phyloP scores from a whole-genome alignment of 1,139 yeast genomes.

The Pneumocystis oryctolagi region DNA sequence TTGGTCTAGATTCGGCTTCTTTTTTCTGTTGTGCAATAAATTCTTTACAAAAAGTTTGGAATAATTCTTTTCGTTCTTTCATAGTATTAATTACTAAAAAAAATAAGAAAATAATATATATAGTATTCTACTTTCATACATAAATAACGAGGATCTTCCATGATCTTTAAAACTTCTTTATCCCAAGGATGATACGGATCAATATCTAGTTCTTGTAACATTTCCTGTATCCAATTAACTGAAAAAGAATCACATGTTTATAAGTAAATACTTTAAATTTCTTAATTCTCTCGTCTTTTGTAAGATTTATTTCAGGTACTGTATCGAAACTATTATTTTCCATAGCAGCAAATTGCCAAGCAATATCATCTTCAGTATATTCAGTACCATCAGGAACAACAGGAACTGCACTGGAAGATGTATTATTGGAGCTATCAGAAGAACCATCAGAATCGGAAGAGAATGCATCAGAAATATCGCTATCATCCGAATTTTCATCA shows the following conservation, averaged over 20 bases:
- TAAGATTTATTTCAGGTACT: conserved; percentile 13
- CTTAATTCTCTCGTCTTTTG: conserved; percentile 10
- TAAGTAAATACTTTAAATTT: neutral
- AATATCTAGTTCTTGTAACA: conserved; percentile 23
- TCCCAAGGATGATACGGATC: conserved; percentile 38
- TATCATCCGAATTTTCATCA: conserved; percentile 8
- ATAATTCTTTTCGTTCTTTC: conserved; percentile 26
- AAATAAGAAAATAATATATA: neutral
- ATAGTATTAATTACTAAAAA: conserved; percentile 23
- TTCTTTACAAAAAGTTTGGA: conserved; percentile 31
- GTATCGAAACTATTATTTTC: conserved; percentile 12
- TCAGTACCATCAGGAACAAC: conserved; percentile 13
- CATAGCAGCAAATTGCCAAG: conserved; percentile 16
- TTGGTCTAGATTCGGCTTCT: conserved; percentile 10
- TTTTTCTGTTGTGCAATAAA: conserved; percentile 15
- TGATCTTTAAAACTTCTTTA: conserved; percentile 29
- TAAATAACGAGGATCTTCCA: conserved; percentile 29
- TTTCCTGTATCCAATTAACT: conserved; percentile 17
- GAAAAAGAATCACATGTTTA: neutral
- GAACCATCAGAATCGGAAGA: conserved; percentile 12
- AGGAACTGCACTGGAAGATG: neutral
- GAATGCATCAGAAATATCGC: neutral
- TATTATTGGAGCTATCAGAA: conserved; percentile 4
- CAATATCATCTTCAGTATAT: conserved; percentile 15
- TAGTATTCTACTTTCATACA: neutral